Evolutionary conservation across 768 basidiomycete genomes (phyloP).

Genomic region (Lyophyllum decastes): DNA sequence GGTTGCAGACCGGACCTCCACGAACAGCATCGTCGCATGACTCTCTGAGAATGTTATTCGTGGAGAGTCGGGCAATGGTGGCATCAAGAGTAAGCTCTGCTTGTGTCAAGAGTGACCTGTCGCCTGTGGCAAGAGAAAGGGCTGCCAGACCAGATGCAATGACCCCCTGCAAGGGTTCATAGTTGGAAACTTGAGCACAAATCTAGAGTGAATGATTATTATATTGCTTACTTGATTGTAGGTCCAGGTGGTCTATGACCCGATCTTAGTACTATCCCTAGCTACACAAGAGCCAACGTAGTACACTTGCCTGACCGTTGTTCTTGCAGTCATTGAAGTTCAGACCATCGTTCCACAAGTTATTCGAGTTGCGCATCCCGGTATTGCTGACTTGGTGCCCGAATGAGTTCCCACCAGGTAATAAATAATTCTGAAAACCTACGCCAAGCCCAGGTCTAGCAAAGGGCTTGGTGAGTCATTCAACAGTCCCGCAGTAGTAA

Average conservation of each 20-base stretch:
- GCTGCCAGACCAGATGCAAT: slow-evolving; percentile 54
- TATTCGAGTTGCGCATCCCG: slow-evolving; percentile 46
- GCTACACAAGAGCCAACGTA: background rate
- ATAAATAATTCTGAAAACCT: slow-evolving; percentile 12
- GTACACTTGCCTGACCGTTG: slow-evolving; percentile 39
- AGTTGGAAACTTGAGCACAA: background rate
- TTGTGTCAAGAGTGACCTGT: slow-evolving; percentile 40
- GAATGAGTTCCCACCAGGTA: background rate
- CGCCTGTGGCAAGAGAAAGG: slow-evolving; percentile 40
- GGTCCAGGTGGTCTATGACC: slow-evolving; percentile 52
- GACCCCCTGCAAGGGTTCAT: slow-evolving; percentile 42
- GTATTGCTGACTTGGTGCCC: slow-evolving; percentile 35
- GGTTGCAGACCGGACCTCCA: slow-evolving; percentile 41
- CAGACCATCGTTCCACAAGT: slow-evolving; percentile 48
- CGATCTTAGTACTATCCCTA: background rate
- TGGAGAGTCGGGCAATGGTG: slow-evolving; percentile 41
- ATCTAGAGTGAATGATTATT: background rate
- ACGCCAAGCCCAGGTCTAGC: slow-evolving; percentile 39
- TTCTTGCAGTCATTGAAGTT: slow-evolving; percentile 36
- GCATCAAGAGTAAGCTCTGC: slow-evolving; percentile 57
- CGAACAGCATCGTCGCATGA: slow-evolving; percentile 49
- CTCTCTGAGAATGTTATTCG: slow-evolving; percentile 45
- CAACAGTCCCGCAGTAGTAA: background rate
- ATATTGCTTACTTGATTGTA: slow-evolving; percentile 50
- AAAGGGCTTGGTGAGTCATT: background rate